Base-by-base conservation (phyloP, 1,284 basidiomycete species). In the Leccinum fuscescens region DNA sequence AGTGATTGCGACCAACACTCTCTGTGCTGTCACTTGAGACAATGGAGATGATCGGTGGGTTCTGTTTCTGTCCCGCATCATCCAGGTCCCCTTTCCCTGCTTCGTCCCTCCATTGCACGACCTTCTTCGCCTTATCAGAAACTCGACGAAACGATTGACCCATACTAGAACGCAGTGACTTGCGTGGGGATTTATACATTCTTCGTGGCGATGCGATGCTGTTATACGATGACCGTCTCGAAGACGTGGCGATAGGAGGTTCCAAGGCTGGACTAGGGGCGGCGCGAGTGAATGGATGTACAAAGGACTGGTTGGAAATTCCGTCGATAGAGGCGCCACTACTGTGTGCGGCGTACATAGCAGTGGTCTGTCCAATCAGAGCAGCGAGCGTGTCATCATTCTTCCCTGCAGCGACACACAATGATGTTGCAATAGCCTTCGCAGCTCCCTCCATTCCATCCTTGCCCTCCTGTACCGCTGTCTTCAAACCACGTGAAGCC, bases 101-200 rank as follows among this genome's bases (percentile, higher is more conserved):
- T 72, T 95, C 90, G 68, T 96, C 94, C 57, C 82, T 85, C 94
- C 94, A 96, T 68, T 94, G 88, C 15, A 96, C 91, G 57, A 85
- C 89, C 74, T 96, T 96, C 72, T 84, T 84, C 74, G 88, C 82
- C 66, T 83, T 86, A 62, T 88, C 85, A 1, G 85, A 83, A 15
- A 79, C 79, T 57, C 84, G 80, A 53, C 85, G 79, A 67, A 87
- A 86, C 1, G 86, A 82, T 52, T 83, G 81, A n/a, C 81, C 74
- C 15, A 88, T 66, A 63, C 84, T 89, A 12, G 86, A 82, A 15
- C 89, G 85, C 55, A 88, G 67, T 2, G 88, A 92, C 72, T 86
- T 89, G 60, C 89, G 80, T 2, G 90, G 90, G 12, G 88, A 85
- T 66, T 83, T 83, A 64, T 78, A 73, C 2, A 71, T 66, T 57